phyloP scores from a whole-genome alignment of 768 basidiomycete genomes.

The Termitomyces sp. region DNA sequence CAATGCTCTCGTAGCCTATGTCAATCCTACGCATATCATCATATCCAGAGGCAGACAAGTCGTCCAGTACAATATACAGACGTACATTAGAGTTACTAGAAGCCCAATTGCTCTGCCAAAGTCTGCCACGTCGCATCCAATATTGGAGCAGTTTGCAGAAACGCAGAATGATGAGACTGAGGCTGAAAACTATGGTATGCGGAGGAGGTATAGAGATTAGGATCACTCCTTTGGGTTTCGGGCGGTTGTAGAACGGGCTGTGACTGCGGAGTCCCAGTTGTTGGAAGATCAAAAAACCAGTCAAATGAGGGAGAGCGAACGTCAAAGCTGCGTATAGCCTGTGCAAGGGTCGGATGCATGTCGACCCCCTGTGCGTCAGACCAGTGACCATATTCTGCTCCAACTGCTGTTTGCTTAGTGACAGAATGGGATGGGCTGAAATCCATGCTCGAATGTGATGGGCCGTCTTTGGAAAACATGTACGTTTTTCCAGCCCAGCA shows the following conservation, averaged over 20 bases:
- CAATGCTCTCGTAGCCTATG: too few species aligned
- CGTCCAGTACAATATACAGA: neutral
- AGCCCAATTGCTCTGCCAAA: conserved; percentile 65
- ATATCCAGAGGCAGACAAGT: neutral
- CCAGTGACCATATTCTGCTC: conserved; percentile 9
- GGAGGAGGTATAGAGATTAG: conserved; percentile 2
- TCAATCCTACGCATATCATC: too few species aligned
- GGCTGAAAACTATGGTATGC: conserved; percentile 7
- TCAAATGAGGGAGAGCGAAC: conserved; percentile 18
- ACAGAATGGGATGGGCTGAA: neutral
- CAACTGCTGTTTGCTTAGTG: neutral
- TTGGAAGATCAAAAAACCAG: conserved; percentile 23
- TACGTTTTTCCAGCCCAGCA: conserved; percentile 51
- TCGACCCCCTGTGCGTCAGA: conserved; percentile 8
- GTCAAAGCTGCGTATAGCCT: conserved; percentile 33
- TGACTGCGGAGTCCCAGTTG: neutral
- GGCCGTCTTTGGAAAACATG: conserved; percentile 24
- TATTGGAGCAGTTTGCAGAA: conserved; percentile 26
- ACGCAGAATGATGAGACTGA: conserved; percentile 3
- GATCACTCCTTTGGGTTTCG: conserved; percentile 4
- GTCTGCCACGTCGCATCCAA: conserved; percentile 62
- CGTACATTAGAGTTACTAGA: conserved; percentile 13
- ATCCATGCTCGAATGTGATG: neutral
- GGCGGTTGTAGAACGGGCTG: neutral
- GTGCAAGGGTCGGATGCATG: conserved; percentile 48